Conservation (phyloP, 2,329 filamentous ascomycete species). For the Fusarium cicatricum region DNA sequence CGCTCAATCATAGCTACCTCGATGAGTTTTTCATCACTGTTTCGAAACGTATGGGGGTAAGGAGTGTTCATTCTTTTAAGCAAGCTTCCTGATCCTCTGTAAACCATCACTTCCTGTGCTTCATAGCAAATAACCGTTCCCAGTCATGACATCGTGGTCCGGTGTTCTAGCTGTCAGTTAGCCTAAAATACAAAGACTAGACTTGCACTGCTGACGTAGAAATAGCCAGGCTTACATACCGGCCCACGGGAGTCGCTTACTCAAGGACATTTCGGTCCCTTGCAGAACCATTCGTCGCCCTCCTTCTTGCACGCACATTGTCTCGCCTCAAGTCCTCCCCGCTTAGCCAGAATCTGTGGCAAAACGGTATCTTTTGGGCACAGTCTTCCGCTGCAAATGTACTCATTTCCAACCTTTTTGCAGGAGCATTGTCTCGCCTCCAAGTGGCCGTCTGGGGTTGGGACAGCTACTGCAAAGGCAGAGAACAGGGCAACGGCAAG, state of each 20-base stretch:
- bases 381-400: conserved; percentile 1
- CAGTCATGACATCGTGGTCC: too few species aligned
- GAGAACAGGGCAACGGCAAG: conserved; percentile 17
- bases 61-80: too few species aligned
- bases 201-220: too few species aligned
- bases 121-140: too few species aligned
- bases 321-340: background rate
- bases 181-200: too few species aligned
- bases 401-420: background rate
- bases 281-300: conserved; percentile 11
- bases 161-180: too few species aligned
- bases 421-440: conserved; percentile 12
- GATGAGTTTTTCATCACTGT: too few species aligned
- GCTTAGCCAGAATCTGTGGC: background rate
- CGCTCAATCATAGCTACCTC: too few species aligned
- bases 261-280: conserved; percentile 2
- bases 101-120: too few species aligned
- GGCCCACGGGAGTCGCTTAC: background rate
- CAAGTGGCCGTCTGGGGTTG: background rate
- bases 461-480: conserved; percentile 12
- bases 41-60: too few species aligned
- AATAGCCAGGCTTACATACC: too few species aligned
- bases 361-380: background rate
- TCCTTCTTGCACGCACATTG: conserved; percentile 11
- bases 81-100: too few species aligned